Percentiles rank a stretch among this genome's conserved stretches.
These are phyloP conservation scores for Colletotrichum sp. DNA, from an alignment of 2,329 filamentous ascomycete species.

Conservation along the genomic window DNA sequence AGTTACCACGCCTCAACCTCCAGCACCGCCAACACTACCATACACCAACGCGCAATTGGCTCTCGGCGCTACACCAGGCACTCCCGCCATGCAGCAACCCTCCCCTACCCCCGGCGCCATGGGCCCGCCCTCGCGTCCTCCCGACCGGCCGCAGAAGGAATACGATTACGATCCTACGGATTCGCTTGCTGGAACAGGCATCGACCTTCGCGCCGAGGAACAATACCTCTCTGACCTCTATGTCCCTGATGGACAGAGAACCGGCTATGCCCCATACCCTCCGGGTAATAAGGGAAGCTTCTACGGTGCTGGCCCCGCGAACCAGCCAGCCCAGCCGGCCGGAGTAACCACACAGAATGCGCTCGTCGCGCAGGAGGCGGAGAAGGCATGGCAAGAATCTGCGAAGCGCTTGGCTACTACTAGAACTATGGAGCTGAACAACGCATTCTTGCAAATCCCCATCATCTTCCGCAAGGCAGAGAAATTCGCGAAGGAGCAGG, in stretches of 20 bases:
- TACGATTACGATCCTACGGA: constrained; percentile 79
- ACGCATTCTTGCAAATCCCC: constrained; percentile 74
- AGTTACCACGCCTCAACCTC: constrained; percentile 20
- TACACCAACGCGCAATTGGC: constrained; percentile 26
- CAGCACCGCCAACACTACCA: constrained; percentile 13
- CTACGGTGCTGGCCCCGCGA: constrained; percentile 69
- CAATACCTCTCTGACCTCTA: constrained; percentile 76
- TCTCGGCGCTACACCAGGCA: constrained; percentile 4
- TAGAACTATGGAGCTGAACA: constrained; percentile 71
- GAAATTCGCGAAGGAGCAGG: constrained; percentile 62
- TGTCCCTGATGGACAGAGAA: constrained; percentile 51
- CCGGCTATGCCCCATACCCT: constrained; percentile 60
- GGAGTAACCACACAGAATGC: constrained; percentile 61
- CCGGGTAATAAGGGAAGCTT: constrained; percentile 61
- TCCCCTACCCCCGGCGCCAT: constrained; percentile 45
- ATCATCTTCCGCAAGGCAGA: constrained; percentile 61
- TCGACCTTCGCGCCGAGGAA: constrained; percentile 87
- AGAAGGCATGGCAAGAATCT: constrained; percentile 69
- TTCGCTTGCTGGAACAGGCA: constrained; percentile 81
- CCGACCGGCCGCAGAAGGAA: constrained; percentile 66
- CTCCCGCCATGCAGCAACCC: constrained; percentile 16
- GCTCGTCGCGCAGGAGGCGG: constrained; percentile 67
- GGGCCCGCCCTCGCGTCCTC: constrained; percentile 65
- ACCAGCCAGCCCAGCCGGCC: constrained; percentile 59
- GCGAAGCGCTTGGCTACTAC: constrained; percentile 64